Evolutionary conservation across 2,329 filamentous ascomycete genomes (phyloP).

Genomic region (Phaeosphaeriaceae sp.): DNA sequence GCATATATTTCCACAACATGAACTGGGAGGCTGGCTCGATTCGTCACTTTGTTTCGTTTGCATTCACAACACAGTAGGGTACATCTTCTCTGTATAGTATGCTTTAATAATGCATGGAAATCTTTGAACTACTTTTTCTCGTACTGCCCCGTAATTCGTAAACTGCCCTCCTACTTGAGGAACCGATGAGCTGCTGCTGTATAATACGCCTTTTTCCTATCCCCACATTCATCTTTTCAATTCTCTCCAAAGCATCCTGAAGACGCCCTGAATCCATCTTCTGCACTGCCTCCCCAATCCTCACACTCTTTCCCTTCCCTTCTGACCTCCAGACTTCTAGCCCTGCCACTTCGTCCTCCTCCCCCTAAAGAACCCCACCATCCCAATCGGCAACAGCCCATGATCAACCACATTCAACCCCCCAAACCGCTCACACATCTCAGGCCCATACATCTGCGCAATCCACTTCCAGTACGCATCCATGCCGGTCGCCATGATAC

Average conservation of each 20-base stretch:
- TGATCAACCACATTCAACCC: constrained; percentile 44
- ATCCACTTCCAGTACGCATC: constrained; percentile 48
- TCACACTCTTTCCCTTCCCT: neutral
- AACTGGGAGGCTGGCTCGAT: neutral
- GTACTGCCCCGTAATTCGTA: too few relatives aligned
- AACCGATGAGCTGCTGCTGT: too few relatives aligned
- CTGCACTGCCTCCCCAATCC: too few relatives aligned
- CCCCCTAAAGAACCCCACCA: constrained; percentile 45
- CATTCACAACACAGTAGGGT: too few relatives aligned
- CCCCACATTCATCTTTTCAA: too few relatives aligned
- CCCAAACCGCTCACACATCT: constrained; percentile 45
- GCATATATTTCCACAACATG: neutral
- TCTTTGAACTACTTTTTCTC: neutral
- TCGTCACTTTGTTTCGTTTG: neutral
- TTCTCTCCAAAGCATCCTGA: too few relatives aligned
- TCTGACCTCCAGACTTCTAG: constrained; percentile 9
- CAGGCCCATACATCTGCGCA: constrained; percentile 46
- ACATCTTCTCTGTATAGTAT: neutral
- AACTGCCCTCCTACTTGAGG: too few relatives aligned
- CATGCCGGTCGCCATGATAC: constrained; percentile 36
- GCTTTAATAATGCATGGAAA: neutral
- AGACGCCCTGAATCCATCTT: too few relatives aligned
- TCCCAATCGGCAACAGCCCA: constrained; percentile 45
- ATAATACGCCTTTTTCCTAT: too few relatives aligned
- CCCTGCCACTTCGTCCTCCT: constrained; percentile 45